A percentile compares a stretch with the other conserved stretches of the same genome.
These are phyloP conservation scores for Claviceps sp. DNA, from an alignment of 2,329 filamentous ascomycete genomes.

Conservation along the genomic window DNA sequence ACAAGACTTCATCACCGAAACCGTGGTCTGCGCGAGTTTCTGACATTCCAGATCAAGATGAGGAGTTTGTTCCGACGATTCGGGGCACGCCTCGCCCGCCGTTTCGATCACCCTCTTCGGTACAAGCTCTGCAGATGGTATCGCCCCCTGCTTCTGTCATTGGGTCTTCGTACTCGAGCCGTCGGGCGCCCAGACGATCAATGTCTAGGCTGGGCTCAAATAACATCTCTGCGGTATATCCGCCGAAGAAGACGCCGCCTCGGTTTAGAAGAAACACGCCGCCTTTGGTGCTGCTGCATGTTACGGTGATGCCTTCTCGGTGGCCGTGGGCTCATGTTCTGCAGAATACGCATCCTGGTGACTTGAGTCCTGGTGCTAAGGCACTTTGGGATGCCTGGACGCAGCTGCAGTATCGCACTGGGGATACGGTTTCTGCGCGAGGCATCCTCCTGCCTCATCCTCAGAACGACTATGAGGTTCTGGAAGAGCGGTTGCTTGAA, in stretches of 20 bases:
- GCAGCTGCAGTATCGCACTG: conserved; percentile 54
- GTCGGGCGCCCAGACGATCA: conserved; percentile 32
- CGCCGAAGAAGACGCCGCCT: conserved; percentile 44
- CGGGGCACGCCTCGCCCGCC: conserved; percentile 47
- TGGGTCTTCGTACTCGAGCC: conserved; percentile 42
- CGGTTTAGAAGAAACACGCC: conserved; percentile 44
- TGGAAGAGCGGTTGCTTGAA: conserved; percentile 66
- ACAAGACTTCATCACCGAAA: conserved; percentile 15
- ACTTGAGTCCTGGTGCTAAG: conserved; percentile 33
- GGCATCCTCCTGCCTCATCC: conserved; percentile 68
- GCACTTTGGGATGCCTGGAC: conserved; percentile 50
- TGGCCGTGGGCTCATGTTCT: conserved; percentile 50
- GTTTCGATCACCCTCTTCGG: conserved; percentile 56
- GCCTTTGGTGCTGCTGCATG: conserved; percentile 65
- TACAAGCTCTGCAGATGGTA: conserved; percentile 59
- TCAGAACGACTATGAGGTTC: conserved; percentile 63
- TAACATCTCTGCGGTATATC: conserved; percentile 35
- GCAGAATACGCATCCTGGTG: conserved; percentile 25
- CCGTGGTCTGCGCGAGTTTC: conserved; percentile 31
- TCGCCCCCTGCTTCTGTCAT: conserved; percentile 47
- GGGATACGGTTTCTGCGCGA: conserved; percentile 59
- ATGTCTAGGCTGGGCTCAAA: conserved; percentile 47
- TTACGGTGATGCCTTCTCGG: conserved; percentile 59
- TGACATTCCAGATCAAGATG: conserved; percentile 32
- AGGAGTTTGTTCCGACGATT: conserved; percentile 39